Base-by-base conservation (phyloP, 768 basidiomycete species). In the Russula vinacea region DNA sequence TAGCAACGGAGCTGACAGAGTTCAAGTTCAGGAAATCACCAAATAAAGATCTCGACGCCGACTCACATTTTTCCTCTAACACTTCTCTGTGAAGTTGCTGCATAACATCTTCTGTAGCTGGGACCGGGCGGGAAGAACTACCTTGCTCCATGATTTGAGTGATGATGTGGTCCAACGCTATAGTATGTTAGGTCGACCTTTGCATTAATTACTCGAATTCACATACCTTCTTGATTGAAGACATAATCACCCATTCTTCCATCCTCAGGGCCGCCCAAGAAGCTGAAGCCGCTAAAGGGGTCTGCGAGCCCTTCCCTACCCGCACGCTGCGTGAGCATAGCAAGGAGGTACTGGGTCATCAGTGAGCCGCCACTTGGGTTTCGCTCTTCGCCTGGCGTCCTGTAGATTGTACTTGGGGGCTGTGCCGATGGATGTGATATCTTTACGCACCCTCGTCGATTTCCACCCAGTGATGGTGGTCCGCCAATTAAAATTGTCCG, bases 201-300 rank as follows among this genome's bases (percentile, higher is more conserved):
- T 35, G 6, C 35, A 60, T 16, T 26, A 29, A 37, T 58, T 22
- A 14, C 40, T 35, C 3, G 19, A 26, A n/a, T 9, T 26, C 8
- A 69, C 78, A 60, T 60, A 87, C 94, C 90, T 82, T 93, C 90
- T 75, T 96, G 91, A 67, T 86, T 91, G 70, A 93, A 90, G 6
- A 91, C 94, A 77, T 96, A 97, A 73, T 97, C 94, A 3, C 94
- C 94, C 83, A 87, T 83, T 70, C 84, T 78, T 1, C 89, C 87
- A 39, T 76, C 76, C 60, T 81, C 78, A 4, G 81, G 77, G 33
- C 72, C 73, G 10, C 76, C 78, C 47, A 74, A 73, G 4, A 73
- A 64, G 62, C 69, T 63, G 22, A 61, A 60, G 29, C 72, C 72
- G n/a, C 76, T 76, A 44, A 85, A 75, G 45, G 84, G 56, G 16